Base-by-base conservation (phyloP, 495 filamentous ascomycete species). In the Penicillium pulvis region DNA sequence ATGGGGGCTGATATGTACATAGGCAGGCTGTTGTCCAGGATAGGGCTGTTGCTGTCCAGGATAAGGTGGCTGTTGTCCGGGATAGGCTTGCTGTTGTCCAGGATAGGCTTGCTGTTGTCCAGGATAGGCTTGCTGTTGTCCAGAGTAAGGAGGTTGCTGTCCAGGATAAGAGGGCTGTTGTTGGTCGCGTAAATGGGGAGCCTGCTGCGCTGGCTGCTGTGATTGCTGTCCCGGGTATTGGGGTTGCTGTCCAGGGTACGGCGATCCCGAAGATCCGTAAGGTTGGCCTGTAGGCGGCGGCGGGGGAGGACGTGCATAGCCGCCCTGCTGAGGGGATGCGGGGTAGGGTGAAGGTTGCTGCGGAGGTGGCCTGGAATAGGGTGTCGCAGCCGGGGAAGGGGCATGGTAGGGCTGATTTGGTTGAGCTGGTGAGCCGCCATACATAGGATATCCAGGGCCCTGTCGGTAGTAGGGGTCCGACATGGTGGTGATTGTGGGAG, bases 371-470 rank as follows among this genome's bases (percentile, higher is more conserved):
- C 69, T 66, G 41, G 64, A 61, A 42, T 79, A 77, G 6, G 67
- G 59, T 2, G 66, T 64, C 55, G 65, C 63, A n/a, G 51, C 66
- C 36, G 72, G 73, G 4, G 71, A 70, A 31, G 62, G 71, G 41
- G 62, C 49, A 33, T 61, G 72, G 54, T 75, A 72, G 55, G 72
- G 70, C 65, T 77, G 73, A 54, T 75, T 70, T 57, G 71, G 69
- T 57, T 70, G 72, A 50, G 71, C 68, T 45, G 73, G 63, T 63
- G 76, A 72, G 59, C 67, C 64, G 54, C 69, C 71, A 61, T 76
- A 74, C 42, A 69, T 72, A 61, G 76, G 69, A 65, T 72, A 72
- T 16, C 39, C 39, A 17, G 39, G 14, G 43, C 68, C 73, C 55
- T 62, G 69, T 61, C 64, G 72, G 47, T 70, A 63, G 59, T 75